Evolutionary conservation across 768 basidiomycete genomes (phyloP), one percentile per base, ranked within the genome.

Genomic region (Amanita thiersii): DNA sequence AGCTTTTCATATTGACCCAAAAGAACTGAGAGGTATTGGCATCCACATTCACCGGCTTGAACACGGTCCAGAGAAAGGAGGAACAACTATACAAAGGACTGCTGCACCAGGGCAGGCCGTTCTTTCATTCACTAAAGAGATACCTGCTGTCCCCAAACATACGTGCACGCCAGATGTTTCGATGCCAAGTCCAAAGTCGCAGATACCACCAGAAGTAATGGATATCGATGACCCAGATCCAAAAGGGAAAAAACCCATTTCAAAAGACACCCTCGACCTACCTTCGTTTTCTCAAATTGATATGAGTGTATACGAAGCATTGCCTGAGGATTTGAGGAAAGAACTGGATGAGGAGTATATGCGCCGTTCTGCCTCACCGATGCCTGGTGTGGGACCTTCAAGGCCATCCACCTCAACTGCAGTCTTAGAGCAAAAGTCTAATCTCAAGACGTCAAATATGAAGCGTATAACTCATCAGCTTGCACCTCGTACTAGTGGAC

Each of bases 1-100:
- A 50, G 71, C 75, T 1, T 80, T 91, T 57, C 66, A 72, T 26
- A 83, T 96, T 37, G 85, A 90, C 47, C 79, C 91, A 0, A 75
- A 68, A 45, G 94, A 97, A 47, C 64, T 98, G n/a, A 73, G 94
- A 15, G 94, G 94, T 1, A 75, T 98, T 43, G 91, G 88, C 0
- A 82, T 98, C 5, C 90, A 93, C 52, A 76, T 97, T 9, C 81
- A 85, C 53, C 97, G 92, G 56, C 70, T 98, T 3, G 90, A 96
- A 59, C 64, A 70, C 5, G 51, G 56, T 11, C 59, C 62, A 1
- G 63, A 56, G 2, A 42, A 52, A 3, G 53, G 55, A 17, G 52
- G 49, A 10, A 52, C 56, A 43, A 15, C 10, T 23, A 17, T 14
- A 31, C 9, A 33, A 17, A 34, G 33, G 23, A 5, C 35, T 36